phyloP scores from a whole-genome alignment of 139 green algal species.

The Chlorella sp. region DNA sequence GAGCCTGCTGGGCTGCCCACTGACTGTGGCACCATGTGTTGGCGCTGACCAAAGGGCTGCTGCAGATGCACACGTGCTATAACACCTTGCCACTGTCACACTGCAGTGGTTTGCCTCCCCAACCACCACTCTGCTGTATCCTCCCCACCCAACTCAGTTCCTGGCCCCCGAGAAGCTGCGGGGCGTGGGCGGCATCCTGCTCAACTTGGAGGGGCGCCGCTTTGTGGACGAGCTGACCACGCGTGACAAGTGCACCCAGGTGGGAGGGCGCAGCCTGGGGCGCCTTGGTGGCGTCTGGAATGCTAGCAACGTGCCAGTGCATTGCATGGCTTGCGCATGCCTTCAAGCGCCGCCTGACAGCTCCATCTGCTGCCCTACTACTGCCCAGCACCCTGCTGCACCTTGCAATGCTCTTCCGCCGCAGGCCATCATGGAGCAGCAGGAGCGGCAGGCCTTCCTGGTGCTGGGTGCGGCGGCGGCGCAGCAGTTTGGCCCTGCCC shows the following conservation, averaged over 20 bases:
- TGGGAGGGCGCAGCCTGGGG: background rate
- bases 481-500: slow-evolving; percentile 53
- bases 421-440: slow-evolving; percentile 49
- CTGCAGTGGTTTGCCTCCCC: slow-evolving; percentile 1
- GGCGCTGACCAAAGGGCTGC: too few relatives aligned
- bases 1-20: background rate
- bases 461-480: slow-evolving; percentile 52
- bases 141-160: slow-evolving; percentile 42
- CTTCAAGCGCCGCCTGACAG: too few relatives aligned
- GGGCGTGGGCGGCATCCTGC: slow-evolving; percentile 70
- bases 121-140: background rate
- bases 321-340: background rate
- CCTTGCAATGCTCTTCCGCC: background rate
- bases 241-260: slow-evolving; percentile 59
- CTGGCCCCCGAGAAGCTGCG: slow-evolving; percentile 82
- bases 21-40: too few relatives aligned
- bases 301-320: background rate
- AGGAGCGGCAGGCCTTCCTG: slow-evolving; percentile 47
- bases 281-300: too few relatives aligned
- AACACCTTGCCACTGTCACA: too few relatives aligned
- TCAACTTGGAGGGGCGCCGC: slow-evolving; percentile 58
- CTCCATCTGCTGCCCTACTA: too few relatives aligned
- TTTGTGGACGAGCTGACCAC: slow-evolving; percentile 84
- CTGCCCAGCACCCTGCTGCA: background rate
- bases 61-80: too few relatives aligned